Conservation (phyloP, 75 land plant genomes). For the Sequoia sempervirens region DNA sequence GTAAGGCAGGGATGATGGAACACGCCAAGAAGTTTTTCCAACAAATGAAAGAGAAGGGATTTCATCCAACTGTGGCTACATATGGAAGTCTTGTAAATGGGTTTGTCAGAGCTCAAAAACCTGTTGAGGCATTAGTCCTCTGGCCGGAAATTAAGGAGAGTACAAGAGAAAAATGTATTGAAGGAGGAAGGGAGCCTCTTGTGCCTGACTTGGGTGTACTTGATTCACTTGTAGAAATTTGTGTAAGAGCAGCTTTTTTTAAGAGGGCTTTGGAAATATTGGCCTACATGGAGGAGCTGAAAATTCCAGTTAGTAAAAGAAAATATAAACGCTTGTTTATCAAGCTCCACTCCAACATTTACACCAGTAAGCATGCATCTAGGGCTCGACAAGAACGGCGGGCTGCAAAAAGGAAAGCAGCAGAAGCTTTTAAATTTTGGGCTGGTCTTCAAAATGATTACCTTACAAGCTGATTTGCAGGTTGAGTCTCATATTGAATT, state of each 20-base stretch:
- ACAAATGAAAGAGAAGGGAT: conserved; percentile 70
- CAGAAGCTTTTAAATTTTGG: conserved; percentile 98
- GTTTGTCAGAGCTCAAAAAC: conserved; percentile 54
- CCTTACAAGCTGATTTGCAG: conserved; percentile 68
- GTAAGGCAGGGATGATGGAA: conserved; percentile 60
- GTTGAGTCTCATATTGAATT: background rate
- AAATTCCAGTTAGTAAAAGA: conserved; percentile 71
- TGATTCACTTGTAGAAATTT: conserved; percentile 76
- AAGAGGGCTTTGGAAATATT: conserved; percentile 85
- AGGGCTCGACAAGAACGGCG: conserved; percentile 61
- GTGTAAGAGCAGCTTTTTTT: conserved; percentile 86
- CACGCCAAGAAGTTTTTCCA: conserved; percentile 60
- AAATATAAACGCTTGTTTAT: conserved; percentile 81
- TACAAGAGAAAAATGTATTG: conserved; percentile 15
- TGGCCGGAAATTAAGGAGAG: conserved; percentile 94
- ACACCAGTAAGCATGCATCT: conserved; percentile 88
- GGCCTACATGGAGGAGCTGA: conserved; percentile 92
- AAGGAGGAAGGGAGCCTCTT: conserved; percentile 26
- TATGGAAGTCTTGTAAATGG: conserved; percentile 85
- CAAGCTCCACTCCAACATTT: conserved; percentile 82
- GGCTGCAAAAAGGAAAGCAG: conserved; percentile 65
- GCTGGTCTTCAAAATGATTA: conserved; percentile 88
- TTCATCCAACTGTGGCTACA: conserved; percentile 71
- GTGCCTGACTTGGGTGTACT: conserved; percentile 80
- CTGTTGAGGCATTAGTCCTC: conserved; percentile 71